Base-by-base conservation (phyloP, 2,329 filamentous ascomycete species). In the Cladophialophora carrionii region DNA sequence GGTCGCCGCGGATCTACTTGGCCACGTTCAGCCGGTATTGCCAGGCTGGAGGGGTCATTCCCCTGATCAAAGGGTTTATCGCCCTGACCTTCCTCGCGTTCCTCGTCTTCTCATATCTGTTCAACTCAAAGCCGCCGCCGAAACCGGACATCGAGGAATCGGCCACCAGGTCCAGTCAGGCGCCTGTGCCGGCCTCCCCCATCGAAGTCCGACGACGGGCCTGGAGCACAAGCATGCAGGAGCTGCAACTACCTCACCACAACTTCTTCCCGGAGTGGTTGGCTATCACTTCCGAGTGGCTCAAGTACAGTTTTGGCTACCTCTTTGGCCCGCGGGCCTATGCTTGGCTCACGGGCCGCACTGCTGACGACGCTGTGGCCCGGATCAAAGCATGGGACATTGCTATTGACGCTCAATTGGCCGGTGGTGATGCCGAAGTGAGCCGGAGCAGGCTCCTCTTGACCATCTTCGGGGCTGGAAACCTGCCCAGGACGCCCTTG, bases 361-460 rank as follows among this genome's bases (percentile, higher is more conserved):
- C 89, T 1, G 87, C 90, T 70, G 92, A 96, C 64, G 89, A 96
- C 75, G 94, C 97, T 76, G 86, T 85, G 58, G 93, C 91, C 6
- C 87, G 94, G 31, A 85, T 96, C 72, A 95, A 96, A 78, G 91
- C 92, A 0, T 98, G 94, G 94, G 86, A 89, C 37, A 96, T 96
- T 73, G 93, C 93, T 14, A 85, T 97, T 61, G 94, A 98, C 76
- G 92, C 94, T 29, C 94, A 97, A 76, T 84, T 98, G 22, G 91
- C 91, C 9, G 94, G 94, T 49, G 93, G 94, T 14, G 94, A 97
- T 76, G 85, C 89, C 8, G 91, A 96, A 75, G 90, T 97, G 71
- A 96, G 90, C 81, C 92, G 90, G 77, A 92, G 91, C 76, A 88
- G 94, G 57, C 83, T 97, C 34, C 86, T 94, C 0, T 82, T 97